Base-by-base conservation (phyloP, 352 stramenopile genomes). In the Pythium guiyangense region DNA sequence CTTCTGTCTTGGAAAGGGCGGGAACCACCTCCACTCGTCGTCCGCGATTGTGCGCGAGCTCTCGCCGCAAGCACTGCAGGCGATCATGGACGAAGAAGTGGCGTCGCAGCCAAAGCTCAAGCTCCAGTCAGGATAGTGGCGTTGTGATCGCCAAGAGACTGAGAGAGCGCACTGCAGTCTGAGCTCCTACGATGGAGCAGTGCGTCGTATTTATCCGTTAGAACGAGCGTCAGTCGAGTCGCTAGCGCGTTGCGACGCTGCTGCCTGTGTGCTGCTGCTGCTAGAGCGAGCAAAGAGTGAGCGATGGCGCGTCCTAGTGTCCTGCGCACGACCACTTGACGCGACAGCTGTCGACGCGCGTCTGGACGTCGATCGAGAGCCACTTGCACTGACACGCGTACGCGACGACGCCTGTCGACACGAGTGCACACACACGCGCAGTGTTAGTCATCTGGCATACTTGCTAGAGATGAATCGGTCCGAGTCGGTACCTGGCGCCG, bases 341-440 rank as follows among this genome's bases (percentile, higher is more conserved):
- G 37, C 76, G 67, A 49, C 68, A 76, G 18, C 67, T 66, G 37
- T 88, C 70, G 25, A 74, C 68, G 9, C 74, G 74, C 39, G 69
- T 82, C 45, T 75, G 64, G 2, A 68, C 69, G 29, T 70, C 67
- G 37, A 90, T 77, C 15, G 73, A 88, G 20, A 85, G 70, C 79
- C 81, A 91, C 53, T 90, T 92, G 66, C 81, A 92, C 50, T 93
- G 84, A 46, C 81, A 93, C 22, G 84, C 84, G 62, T 91, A 93
- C 6, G 79, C 83, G 5, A 73, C 67, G 51, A 67, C 74, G 14
- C 71, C 81, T 85, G 50, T 10, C 4, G 45, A 11, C 22, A 29
- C 4, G 4, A 35, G 11, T 5, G 25, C n/a, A 27, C 10, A 34
- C n/a, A 31, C 31, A 11, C 12, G 31, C 2, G 29, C n/a, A n/a